Evolutionary conservation across 2,329 filamentous ascomycete genomes (phyloP).

Genomic region (Epichloe coenophiala): DNA sequence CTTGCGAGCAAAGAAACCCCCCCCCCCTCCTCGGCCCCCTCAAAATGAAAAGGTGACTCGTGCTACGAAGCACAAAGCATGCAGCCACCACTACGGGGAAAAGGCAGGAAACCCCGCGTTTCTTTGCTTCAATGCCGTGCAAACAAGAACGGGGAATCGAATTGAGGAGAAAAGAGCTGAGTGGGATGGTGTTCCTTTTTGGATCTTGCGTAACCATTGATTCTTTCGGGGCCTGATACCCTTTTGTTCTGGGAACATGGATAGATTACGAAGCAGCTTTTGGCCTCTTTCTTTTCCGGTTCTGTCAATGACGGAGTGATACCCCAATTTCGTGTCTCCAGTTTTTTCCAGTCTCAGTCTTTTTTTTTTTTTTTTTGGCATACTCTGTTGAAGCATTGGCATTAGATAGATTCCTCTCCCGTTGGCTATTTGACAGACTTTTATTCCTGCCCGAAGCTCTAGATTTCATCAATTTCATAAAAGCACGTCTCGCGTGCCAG

Average conservation of each 20-base stretch:
- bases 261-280: not conserved
- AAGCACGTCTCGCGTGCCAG: too few relatives aligned
- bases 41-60: not conserved
- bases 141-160: not conserved
- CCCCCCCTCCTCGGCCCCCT: not conserved
- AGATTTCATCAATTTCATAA: not conserved
- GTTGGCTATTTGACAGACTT: not conserved
- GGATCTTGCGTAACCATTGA: not conserved
- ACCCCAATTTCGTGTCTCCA: not conserved
- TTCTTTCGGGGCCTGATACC: not conserved
- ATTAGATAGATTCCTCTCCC: not conserved
- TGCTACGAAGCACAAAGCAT: not conserved
- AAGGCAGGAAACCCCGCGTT: not conserved
- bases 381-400: not conserved
- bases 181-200: not conserved
- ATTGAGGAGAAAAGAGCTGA: not conserved
- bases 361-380: not conserved
- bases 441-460: not conserved
- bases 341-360: not conserved
- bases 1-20: not conserved
- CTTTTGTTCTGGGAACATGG: not conserved
- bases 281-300: not conserved
- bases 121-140: not conserved
- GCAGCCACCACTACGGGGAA: not conserved
- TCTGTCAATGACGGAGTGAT: slow-evolving; percentile 1